These are phyloP conservation scores for Boletus sp. DNA, from an alignment of 1,284 basidiomycete genomes.

Conservation along the genomic window DNA sequence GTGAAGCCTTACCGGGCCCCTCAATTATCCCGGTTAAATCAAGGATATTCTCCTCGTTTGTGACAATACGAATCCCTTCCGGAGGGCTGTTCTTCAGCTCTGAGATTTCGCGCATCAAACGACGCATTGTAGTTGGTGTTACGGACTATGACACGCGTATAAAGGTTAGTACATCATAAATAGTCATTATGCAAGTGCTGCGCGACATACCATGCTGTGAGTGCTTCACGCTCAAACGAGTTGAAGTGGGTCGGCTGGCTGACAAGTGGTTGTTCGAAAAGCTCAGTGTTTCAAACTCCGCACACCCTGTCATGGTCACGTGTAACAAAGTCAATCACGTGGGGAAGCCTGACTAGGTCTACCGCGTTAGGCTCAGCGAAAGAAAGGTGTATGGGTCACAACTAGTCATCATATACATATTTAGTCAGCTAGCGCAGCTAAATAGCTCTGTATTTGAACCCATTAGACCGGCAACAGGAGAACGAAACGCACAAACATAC, in stretches of 20 bases:
- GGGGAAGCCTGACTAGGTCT: too few species aligned
- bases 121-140: conserved; percentile 58
- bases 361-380: neutral
- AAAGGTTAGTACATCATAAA: neutral
- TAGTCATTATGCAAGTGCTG: neutral
- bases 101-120: conserved; percentile 79
- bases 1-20: conserved; percentile 60
- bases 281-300: conserved; percentile 28
- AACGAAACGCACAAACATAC: conserved; percentile 37
- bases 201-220: conserved; percentile 25
- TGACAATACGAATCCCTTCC: conserved; percentile 82
- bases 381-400: conserved; percentile 11
- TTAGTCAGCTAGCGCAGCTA: conserved; percentile 28
- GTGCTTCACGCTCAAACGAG: conserved; percentile 5
- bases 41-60: conserved; percentile 79
- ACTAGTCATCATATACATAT: conserved; percentile 2
- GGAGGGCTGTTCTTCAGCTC: conserved; percentile 77
- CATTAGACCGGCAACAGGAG: conserved; percentile 5
- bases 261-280: conserved; percentile 25
- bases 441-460: conserved; percentile 22
- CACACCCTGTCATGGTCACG: conserved; percentile 21
- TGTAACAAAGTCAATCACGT: conserved; percentile 31
- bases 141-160: conserved; percentile 35
- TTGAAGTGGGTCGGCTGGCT: conserved; percentile 17
- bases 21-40: conserved; percentile 79